Base-by-base conservation (phyloP, 164 flowering plant species). In the Nymphaea thermarum region DNA sequence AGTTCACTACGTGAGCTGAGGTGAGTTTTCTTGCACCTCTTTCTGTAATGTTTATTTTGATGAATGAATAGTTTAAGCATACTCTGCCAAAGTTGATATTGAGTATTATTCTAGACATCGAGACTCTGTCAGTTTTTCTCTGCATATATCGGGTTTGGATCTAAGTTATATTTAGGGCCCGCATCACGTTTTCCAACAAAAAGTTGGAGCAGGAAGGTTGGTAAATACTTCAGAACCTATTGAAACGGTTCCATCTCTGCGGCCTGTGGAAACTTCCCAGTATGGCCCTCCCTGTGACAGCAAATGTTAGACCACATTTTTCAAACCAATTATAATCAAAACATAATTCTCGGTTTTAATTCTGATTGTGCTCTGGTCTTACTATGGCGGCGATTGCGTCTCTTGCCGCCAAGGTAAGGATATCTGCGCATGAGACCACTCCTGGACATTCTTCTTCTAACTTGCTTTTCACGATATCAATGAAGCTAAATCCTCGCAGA, bases 161-260 rank as follows among this genome's bases (percentile, higher is more conserved):
- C n/a, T n/a, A n/a, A n/a, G n/a, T n/a, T n/a, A n/a, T n/a, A n/a
- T n/a, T n/a, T n/a, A n/a, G n/a, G n/a, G n/a, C n/a, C n/a, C n/a
- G n/a, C n/a, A n/a, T n/a, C n/a, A n/a, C n/a, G n/a, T n/a, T n/a
- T n/a, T n/a, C n/a, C n/a, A n/a, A n/a, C n/a, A n/a, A n/a, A n/a
- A n/a, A n/a, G n/a, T n/a, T 18, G 80, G 78, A 14, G 74, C 67
- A 15, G 81, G 78, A 10, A 78, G n/a, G 69, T 75, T 71, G n/a
- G 17, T 53, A 3, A n/a, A 16, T 65, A 62, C 73, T 10, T 68
- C 78, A 59, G 68, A 73, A 18, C 68, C 72, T 6, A 44, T 60
- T 14, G 80, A 78, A 4, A 71, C 71, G 8, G 8, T 70, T 6
- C 85, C 81, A 18, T 82, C 85, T 64, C 74, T 68, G 18, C 85